phyloP scores from a whole-genome alignment of 768 basidiomycete genomes.

The Udeniomyces megalosporus region DNA sequence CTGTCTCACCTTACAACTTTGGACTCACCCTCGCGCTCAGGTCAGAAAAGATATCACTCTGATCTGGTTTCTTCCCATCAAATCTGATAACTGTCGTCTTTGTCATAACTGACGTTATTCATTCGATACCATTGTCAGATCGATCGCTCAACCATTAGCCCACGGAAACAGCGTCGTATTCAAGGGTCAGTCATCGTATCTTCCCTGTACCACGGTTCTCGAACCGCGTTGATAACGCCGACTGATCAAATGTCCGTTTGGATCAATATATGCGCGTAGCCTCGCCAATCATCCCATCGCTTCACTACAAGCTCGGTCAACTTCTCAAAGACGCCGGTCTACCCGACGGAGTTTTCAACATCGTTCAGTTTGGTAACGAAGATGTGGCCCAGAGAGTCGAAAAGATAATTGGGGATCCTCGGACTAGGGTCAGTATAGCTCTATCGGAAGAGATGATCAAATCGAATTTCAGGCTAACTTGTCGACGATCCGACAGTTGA shows the following conservation, averaged over 20 bases:
- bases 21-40: slow-evolving; percentile 20
- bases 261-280: not conserved
- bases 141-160: slow-evolving; percentile 29
- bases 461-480: not conserved
- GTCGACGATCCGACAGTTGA: not conserved
- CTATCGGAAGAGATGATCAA: not conserved
- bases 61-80: too few relatives aligned
- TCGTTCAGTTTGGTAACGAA: slow-evolving; percentile 37
- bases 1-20: slow-evolving; percentile 11
- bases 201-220: not conserved
- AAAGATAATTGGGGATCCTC: slow-evolving; percentile 42
- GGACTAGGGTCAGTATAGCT: slow-evolving; percentile 26
- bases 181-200: slow-evolving; percentile 22
- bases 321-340: slow-evolving; percentile 40
- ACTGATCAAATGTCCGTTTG: not conserved
- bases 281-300: slow-evolving; percentile 21
- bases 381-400: slow-evolving; percentile 35
- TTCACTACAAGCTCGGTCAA: slow-evolving; percentile 27
- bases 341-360: slow-evolving; percentile 45
- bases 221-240: not conserved
- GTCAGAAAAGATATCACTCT: too few relatives aligned
- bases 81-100: too few relatives aligned
- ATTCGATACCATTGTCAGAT: too few relatives aligned
- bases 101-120: too few relatives aligned
- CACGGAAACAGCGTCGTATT: slow-evolving; percentile 32